Percentiles rank a stretch among this genome's conserved stretches.
phyloP scores from a whole-genome alignment of 202 grass and related monocot genomes.

The Cymbopogon flexuosus region DNA sequence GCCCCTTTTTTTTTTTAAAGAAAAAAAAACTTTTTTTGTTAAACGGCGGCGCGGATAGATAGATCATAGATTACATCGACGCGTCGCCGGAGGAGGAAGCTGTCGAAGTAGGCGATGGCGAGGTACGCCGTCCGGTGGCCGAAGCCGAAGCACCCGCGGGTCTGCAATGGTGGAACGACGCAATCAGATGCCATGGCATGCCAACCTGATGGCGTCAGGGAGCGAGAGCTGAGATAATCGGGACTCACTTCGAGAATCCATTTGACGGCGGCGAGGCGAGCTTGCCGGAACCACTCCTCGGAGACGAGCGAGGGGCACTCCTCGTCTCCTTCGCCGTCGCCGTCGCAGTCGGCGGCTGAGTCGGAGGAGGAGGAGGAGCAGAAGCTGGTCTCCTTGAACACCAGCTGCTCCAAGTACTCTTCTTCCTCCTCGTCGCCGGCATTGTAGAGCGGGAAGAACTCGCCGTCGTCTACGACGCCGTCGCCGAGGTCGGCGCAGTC shows the following conservation, averaged over 20 bases:
- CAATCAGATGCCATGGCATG: constrained; percentile 17
- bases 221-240: constrained; percentile 5
- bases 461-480: constrained; percentile 39
- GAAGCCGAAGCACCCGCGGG: constrained; percentile 60
- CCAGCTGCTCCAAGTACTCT: constrained; percentile 64
- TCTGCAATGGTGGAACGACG: constrained; percentile 37
- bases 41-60: constrained; percentile 18
- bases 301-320: constrained; percentile 25
- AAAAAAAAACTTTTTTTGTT: neutral
- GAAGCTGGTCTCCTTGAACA: constrained; percentile 63
- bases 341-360: constrained; percentile 10
- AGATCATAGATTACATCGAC: constrained; percentile 67
- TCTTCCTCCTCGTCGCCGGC: constrained; percentile 39
- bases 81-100: constrained; percentile 66
- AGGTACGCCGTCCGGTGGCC: constrained; percentile 75
- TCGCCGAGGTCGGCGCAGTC: constrained; percentile 57
- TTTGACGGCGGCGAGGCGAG: constrained; percentile 50
- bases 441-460: constrained; percentile 24
- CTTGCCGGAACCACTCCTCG: constrained; percentile 61
- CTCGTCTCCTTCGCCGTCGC: neutral
- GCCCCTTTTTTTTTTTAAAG: neutral
- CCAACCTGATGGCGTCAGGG: neutral
- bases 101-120: constrained; percentile 73
- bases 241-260: constrained; percentile 76
- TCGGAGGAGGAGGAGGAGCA: constrained; percentile 38